Evolutionary conservation across 306 rosid genomes (phyloP).

Genomic region (Medicago lupulina): DNA sequence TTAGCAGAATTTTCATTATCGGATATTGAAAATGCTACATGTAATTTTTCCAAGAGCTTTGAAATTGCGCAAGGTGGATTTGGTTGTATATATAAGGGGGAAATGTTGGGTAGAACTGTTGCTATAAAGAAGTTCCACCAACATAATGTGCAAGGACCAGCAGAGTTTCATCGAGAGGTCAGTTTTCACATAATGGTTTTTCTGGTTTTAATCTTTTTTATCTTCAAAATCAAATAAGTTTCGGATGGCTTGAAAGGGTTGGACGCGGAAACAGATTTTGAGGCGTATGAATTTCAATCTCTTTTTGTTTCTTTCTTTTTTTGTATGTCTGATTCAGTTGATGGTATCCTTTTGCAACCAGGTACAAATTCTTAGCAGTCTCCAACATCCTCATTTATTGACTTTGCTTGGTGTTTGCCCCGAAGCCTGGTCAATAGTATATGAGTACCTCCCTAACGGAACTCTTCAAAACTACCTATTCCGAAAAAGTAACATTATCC

Average conservation of each 20-base stretch:
- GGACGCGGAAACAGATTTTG: constrained; percentile 5
- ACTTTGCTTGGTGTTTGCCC: constrained; percentile 86
- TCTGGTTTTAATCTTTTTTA: constrained; percentile 24
- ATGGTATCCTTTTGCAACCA: constrained; percentile 47
- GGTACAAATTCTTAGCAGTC: constrained; percentile 84
- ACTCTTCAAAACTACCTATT: constrained; percentile 76
- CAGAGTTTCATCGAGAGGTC: constrained; percentile 85
- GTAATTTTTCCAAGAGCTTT: constrained; percentile 82
- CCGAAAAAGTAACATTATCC: constrained; percentile 57
- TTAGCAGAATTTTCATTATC: constrained; percentile 74
- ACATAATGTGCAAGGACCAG: constrained; percentile 65
- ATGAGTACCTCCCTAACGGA: constrained; percentile 82
- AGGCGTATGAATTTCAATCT: constrained; percentile 9
- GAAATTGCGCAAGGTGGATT: constrained; percentile 70
- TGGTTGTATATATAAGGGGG: constrained; percentile 85
- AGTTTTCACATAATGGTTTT: constrained; percentile 25
- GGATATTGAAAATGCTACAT: constrained; percentile 83
- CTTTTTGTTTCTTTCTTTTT: not conserved
- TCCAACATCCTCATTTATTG: constrained; percentile 87
- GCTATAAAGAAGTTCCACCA: constrained; percentile 73
- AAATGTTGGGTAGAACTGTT: constrained; percentile 83
- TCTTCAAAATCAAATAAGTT: constrained; percentile 24
- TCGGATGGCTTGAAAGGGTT: constrained; percentile 6
- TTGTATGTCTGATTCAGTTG: constrained; percentile 32
- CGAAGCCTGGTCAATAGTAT: constrained; percentile 84